These are phyloP conservation scores for Syncephalastrum monosporum DNA, from an alignment of 371 early-diverging fungal species.

Conservation along the genomic window DNA sequence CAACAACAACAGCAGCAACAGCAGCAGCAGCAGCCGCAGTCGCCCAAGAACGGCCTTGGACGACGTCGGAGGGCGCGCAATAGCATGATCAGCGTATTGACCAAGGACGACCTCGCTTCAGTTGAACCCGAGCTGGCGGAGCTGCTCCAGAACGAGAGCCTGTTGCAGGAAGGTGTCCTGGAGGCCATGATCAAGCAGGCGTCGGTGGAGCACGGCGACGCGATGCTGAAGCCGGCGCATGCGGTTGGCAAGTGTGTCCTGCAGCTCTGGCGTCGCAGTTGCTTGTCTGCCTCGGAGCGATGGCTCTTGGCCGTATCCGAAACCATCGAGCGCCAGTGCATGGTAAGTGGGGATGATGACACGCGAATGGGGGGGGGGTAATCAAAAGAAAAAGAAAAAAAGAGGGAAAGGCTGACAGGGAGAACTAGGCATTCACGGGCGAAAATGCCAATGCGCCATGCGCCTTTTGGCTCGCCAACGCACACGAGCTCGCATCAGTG, in stretches of 20 bases:
- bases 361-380: too few species aligned
- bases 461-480: constrained; percentile 89
- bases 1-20: constrained; percentile 10
- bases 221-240: constrained; percentile 70
- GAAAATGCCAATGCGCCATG: constrained; percentile 53
- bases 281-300: constrained; percentile 68
- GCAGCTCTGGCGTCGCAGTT: constrained; percentile 75
- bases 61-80: too few species aligned
- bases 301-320: constrained; percentile 75
- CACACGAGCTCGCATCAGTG: constrained; percentile 77
- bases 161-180: constrained; percentile 83
- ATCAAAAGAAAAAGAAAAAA: too few species aligned
- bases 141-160: constrained; percentile 57
- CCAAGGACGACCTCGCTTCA: too few species aligned
- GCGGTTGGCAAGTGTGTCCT: constrained; percentile 74
- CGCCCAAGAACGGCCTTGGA: neutral
- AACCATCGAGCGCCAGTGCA: constrained; percentile 65
- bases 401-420: too few species aligned
- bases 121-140: constrained; percentile 7
- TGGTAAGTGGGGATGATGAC: constrained; percentile 26
- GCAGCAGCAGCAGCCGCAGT: constrained; percentile 10
- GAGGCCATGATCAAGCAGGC: constrained; percentile 77
- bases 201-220: constrained; percentile 74
- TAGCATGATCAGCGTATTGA: too few species aligned
- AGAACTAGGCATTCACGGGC: constrained; percentile 17